Base-by-base conservation (phyloP, 176 grass and related monocot species). In the Themeda triandra region DNA sequence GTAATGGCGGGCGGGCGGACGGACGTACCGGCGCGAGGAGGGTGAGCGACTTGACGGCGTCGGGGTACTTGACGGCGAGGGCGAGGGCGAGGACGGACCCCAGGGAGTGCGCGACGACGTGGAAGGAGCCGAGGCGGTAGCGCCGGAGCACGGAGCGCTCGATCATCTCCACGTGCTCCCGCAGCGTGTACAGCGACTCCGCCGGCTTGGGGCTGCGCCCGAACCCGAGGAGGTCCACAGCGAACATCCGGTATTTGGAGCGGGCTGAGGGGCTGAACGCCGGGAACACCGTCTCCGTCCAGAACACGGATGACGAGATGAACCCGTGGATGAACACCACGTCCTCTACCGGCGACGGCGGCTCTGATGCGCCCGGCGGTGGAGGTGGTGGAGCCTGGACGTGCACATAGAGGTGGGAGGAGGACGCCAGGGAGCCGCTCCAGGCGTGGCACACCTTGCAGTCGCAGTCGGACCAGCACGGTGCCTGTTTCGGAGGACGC, bases 391-490 rank as follows among this genome's bases (percentile, higher is more conserved):
- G 73, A 0, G 86, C 82, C 28, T 98, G 85, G 36, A 91, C 89
- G 73, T 95, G 95, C 2, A 95, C 92, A 88, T 91, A 95, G 35
- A 98, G 93, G 64, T 78, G 87, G 18, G 95, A 86, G 8, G 79
- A 32, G 0, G 79, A 45, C 1, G 37, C 67, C 0, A 75, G 32
- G 1, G 89, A 40, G 2, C 33, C 30, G 92, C 88, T 97, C 94
- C 92, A 97, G 5, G 91, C 74, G 76, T 99, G 91, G 86, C 97
- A 99, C 36, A 86, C 62, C 84, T 94, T 94, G 90, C 97, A 99
- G 90, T 96, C 91, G 72, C 97, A 99, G 90, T 99, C 97, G 49
- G 97, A 99, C 97, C 97, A 99, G 85, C 86, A 90, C 0, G 97
- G 91, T n/a, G 84, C 73, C 56, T 30, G 83, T 24, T 68, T 74